Base-by-base conservation (phyloP, 495 filamentous ascomycete species). In the Xanthoparmelia taractica region DNA sequence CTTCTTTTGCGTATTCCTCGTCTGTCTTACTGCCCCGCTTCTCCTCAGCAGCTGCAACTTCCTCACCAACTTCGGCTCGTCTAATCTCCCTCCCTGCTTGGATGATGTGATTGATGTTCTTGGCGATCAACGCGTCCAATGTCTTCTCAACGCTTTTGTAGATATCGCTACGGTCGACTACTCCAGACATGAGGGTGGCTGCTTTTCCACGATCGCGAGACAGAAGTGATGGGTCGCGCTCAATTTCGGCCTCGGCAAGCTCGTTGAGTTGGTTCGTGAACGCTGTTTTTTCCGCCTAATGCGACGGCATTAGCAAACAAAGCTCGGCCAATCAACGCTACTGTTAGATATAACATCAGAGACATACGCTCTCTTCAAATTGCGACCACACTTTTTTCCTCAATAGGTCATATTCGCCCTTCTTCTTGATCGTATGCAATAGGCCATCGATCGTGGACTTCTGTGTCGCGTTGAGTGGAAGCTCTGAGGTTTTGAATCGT, bases 391-490 rank as follows among this genome's bases (percentile, higher is more conserved):
- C 79, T 59, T 86, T 80, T 71, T 94, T 94, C 58, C 92, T 84
- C 64, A 93, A 80, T n/a, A 75, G 78, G 72, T 96, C 92, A 68
- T 92, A 96, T 45, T 87, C 87, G 29, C 92, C 92, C 73, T 92
- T 92, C 76, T 96, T 96, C 75, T 94, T 94, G 73, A 92, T 92
- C 8, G 84, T 84, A 74, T 91, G 84, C 13, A 91, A 81, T 31
- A 96, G 78, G 61, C 80, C 79, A 60, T 96, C 90, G 61, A 96
- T 92, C 1, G 87, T 84, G 0, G 80, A 79, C 61, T 89, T 83
- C 60, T 91, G 89, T 37, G 84, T 80, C 25, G 84, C 82, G 33
- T 86, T 80, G 27, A 96, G 75, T 8, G 91, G 91, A 6, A 96
- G 79, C 61, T 96, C 92, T 3, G 89, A 89, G 20, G 87, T 82